Evolutionary conservation across 768 basidiomycete species (phyloP).

Genomic region (Mycena olivaceomarginata): DNA sequence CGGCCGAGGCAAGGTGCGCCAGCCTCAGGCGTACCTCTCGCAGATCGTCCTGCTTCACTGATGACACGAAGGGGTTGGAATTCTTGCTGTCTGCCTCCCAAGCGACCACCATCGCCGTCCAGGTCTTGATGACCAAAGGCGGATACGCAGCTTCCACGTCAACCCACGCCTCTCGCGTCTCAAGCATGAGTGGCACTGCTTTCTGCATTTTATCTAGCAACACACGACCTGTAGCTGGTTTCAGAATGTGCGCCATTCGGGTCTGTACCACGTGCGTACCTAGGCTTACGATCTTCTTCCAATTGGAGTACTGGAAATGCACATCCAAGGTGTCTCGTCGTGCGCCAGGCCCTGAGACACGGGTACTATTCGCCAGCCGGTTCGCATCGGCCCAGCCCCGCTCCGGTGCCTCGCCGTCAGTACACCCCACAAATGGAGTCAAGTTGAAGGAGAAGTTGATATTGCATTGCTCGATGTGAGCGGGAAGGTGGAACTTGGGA

Average conservation of each 20-base stretch:
- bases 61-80: conserved; percentile 35
- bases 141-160: conserved; percentile 36
- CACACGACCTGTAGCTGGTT: not conserved
- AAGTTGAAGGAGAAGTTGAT: no score
- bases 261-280: not conserved
- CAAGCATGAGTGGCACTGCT: no score
- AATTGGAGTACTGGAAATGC: no score
- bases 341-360: no score
- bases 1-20: conserved; percentile 10
- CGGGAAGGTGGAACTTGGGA: conserved; percentile 58
- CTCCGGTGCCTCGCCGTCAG: no score
- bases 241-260: no score
- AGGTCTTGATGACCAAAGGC: conserved; percentile 45
- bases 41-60: conserved; percentile 10
- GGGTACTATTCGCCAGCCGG: no score
- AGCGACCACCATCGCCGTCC: conserved; percentile 20
- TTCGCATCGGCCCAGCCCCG: no score
- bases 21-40: conserved; percentile 40
- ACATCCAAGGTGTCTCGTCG: no score
- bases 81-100: conserved; percentile 38
- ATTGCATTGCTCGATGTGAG: conserved; percentile 50
- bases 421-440: no score
- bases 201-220: not conserved
- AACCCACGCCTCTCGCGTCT: not conserved
- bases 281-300: no score